Evolutionary conservation across 257 asterid genomes (phyloP), one percentile per base, ranked within the genome.

Genomic region (Ehretia macrophylla): DNA sequence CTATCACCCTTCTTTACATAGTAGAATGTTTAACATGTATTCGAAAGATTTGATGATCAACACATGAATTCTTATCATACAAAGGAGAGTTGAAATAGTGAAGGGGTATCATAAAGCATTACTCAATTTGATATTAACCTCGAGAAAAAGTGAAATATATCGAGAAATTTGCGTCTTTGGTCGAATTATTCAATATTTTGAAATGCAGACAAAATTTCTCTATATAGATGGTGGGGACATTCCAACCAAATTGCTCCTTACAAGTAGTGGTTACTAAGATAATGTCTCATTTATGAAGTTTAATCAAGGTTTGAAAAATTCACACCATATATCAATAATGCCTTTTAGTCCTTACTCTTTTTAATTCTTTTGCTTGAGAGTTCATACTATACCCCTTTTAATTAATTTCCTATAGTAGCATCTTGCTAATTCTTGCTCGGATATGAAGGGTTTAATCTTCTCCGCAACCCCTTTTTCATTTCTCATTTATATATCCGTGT

Each of bases 371-470:
- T 20, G 14, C 37, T 22, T 4, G 13, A 51, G 3, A 1, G 13
- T 12, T 51, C n/a, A 27, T 20, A 18, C 5, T 16, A 47, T 11
- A 47, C 16, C 10, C 18, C 8, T 14, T 13, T 1, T 13, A 47
- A 47, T 1, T 13, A 47, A 47, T 47, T 16, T 47, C 19, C 19
- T 46, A 4, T 16, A 46, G 20, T 46, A 46, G 19, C 17, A 6
- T 8, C 17, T 48, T 17, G 14, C 9, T 1, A 8, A 35, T 11
- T 17, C 1, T 14, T 45, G 17, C 52, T n/a, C 37, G 47, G 11
- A 55, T 18, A 74, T 57, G 69, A 69, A 60, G 53, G 27, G 20
- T 39, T 38, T 44, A 32, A 17, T 21, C 58, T 49, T 55, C 8
- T 20, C 48, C 27, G 11, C 47, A 10, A 46, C 17, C 5, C 56